Evolutionary conservation across 495 filamentous ascomycete genomes (phyloP).

Genomic region (Annulohypoxylon stygium): DNA sequence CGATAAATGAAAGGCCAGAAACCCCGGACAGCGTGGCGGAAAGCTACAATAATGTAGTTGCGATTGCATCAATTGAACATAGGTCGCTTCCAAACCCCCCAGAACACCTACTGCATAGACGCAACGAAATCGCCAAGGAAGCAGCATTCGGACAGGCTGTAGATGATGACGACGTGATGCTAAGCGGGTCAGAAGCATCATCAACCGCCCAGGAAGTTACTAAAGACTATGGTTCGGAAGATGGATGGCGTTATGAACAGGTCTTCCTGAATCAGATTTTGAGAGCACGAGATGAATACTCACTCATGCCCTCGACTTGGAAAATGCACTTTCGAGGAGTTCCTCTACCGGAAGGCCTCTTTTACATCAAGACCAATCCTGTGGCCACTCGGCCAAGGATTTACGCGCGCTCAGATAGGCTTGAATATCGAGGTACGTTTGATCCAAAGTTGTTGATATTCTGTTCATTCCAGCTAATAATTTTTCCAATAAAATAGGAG

Average conservation of each 20-base stretch:
- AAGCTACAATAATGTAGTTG: background rate
- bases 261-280: conserved; percentile 45
- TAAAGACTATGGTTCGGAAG: conserved; percentile 21
- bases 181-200: background rate
- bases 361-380: conserved; percentile 38
- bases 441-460: background rate
- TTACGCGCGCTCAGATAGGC: conserved; percentile 40
- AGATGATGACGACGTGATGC: background rate
- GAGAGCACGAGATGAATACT: conserved; percentile 45
- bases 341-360: conserved; percentile 47
- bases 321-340: conserved; percentile 50
- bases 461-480: conserved; percentile 24
- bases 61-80: background rate
- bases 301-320: conserved; percentile 51
- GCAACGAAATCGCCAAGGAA: background rate
- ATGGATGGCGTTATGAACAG: conserved; percentile 47
- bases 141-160: background rate
- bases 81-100: background rate
- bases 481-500: conserved; percentile 31
- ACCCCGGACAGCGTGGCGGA: background rate
- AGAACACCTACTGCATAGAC: background rate
- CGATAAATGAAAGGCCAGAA: background rate
- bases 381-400: conserved; percentile 44
- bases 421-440: conserved; percentile 49
- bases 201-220: background rate